Conservation (phyloP, 768 basidiomycete species). For the Scleroderma bovista region DNA sequence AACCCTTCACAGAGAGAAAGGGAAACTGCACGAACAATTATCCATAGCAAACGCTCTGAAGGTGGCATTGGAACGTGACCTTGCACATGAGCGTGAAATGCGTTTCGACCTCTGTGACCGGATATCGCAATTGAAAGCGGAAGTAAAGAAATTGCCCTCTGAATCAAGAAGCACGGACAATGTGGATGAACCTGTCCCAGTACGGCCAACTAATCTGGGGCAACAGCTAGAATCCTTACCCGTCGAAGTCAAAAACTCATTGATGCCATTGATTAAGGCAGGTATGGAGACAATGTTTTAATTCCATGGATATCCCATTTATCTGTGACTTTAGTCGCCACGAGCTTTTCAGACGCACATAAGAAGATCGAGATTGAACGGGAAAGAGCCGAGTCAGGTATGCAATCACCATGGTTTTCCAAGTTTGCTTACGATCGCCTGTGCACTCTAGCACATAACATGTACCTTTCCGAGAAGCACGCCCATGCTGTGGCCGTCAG, state of each 20-base stretch:
- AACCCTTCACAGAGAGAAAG: background rate
- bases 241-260: background rate
- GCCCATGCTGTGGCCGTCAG: background rate
- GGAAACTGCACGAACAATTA: background rate
- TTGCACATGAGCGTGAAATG: background rate
- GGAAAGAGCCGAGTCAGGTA: slow-evolving; percentile 1
- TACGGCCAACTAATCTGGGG: background rate
- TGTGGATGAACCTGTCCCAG: background rate
- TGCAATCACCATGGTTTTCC: background rate
- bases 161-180: background rate
- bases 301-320: background rate
- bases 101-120: background rate
- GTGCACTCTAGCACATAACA: background rate
- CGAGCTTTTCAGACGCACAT: background rate
- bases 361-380: background rate
- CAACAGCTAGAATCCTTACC: background rate
- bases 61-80: background rate
- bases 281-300: background rate
- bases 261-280: background rate
- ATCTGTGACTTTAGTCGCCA: background rate
- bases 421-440: background rate
- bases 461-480: background rate
- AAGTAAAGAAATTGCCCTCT: background rate
- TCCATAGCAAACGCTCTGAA: background rate
- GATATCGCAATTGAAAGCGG: background rate